Evolutionary conservation across 768 basidiomycete genomes (phyloP), one percentile per base, ranked within the genome.

Genomic region (Leccinum variicolor): DNA sequence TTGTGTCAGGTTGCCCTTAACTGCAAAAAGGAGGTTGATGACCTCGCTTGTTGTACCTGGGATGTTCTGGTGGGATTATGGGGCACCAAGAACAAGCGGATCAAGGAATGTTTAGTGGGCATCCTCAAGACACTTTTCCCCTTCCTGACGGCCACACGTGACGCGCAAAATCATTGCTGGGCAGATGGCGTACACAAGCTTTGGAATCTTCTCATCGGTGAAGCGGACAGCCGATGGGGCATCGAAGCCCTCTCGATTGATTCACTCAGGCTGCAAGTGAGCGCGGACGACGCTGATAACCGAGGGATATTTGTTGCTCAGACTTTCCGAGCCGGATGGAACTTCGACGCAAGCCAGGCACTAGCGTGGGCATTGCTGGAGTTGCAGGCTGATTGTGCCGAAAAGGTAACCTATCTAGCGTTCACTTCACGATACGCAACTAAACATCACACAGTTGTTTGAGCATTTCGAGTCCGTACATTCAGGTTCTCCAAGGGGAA

Each of bases 1-100:
- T 81, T 98, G 8, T 81, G 79, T 3, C 86, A 90, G 54, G 72
- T 94, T n/a, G 83, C 92, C 3, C 74, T 96, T 55, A 98, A 98
- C 68, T 80, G 75, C 57, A 83, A 80, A 43, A 66, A 77, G 8
- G 79, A 81, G 3, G 81, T 92, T 36, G 77, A 80, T 8, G 70
- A 70, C 17, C 87, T 92, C 61, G 89, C 90, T 0, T 72, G 75
- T 5, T 72, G 73, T 28, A 75, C 86, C 2, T 92, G 94, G 85
- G 74, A 83, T 48, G 70, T 71, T 3, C 66, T 98, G 6, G 77
- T 94, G 3, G 74, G 73, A 2, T 73, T 96, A 25, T 97, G 93
- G 93, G 78, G 79, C 2, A 88, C 88, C 17, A 93, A 92, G 73
- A 87, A 85, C 69, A 85, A 82, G 57, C 70, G 77, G 8, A 75